Conservation (phyloP, 257 asterid species). For the Lycium ferocissimum region DNA sequence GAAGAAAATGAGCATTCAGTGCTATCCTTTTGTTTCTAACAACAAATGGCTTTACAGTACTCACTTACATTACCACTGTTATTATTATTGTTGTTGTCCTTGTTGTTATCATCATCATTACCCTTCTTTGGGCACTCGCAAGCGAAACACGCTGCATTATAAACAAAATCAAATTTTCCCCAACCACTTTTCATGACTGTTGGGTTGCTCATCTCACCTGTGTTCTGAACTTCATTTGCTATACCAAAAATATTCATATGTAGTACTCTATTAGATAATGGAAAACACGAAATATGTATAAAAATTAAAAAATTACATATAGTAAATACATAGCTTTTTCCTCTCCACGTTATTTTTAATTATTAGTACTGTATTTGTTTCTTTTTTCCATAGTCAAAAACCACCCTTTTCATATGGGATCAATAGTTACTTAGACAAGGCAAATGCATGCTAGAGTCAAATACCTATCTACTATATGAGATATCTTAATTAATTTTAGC, state of each 20-base stretch:
- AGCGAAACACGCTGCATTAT: not conserved
- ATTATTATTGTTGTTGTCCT: not conserved
- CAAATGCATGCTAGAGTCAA: not conserved
- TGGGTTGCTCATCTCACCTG: not conserved
- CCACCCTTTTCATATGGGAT: not conserved
- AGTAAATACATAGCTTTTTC: not conserved
- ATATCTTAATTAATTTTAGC: not conserved
- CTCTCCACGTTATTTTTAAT: not conserved
- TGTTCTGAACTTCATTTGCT: not conserved
- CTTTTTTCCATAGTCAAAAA: not conserved
- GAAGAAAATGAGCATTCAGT: not conserved
- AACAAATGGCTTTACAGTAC: not conserved
- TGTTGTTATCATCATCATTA: not conserved
- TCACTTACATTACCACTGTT: not conserved
- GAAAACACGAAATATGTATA: not conserved
- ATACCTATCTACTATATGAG: not conserved
- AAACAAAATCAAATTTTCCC: not conserved
- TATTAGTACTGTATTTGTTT: not conserved
- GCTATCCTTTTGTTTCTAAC: not conserved
- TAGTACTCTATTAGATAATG: not conserved
- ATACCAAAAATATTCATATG: not conserved
- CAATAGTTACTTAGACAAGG: not conserved
- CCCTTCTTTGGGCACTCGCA: not conserved
- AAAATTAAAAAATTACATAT: not conserved
- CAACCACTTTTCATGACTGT: not conserved